Base-by-base conservation (phyloP, 2,329 filamentous ascomycete genomes). In the Ustilaginoidea virens region DNA sequence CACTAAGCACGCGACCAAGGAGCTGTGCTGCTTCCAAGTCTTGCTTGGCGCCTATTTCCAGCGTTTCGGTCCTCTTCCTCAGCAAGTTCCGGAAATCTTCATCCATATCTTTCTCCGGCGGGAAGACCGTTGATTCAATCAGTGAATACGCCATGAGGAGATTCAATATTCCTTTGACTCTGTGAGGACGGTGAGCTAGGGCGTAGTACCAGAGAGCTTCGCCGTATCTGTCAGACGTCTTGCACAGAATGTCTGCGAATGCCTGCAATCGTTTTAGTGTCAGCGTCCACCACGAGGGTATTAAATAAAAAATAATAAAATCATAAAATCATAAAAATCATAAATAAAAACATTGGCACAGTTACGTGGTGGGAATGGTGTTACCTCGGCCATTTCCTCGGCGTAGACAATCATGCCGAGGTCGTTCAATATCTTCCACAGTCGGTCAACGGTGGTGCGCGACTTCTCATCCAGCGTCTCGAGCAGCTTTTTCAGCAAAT, bases 181-280 rank as follows among this genome's bases (percentile, higher is more conserved):
- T 92, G 37, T 68, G 63, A 2, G 72, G 60, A 16, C 76, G 72
- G 45, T 92, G 85, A 3, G 85, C 80, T 9, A 92, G 71, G 15
- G 87, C 80, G 49, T 90, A 96, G 59, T 92, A 94, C 56, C 90
- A 76, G 13, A 96, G 65, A 1, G 83, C 81, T 38, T 87, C 74
- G 30, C 87, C 87, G 41, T 87, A 94, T 31, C 78, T 70, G 42
- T 81, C 71, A 1, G 79, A 78, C 23, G 72, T 69, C 34, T 74
- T 66, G 8, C 75, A 71, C 22, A 93, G 64, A 27, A 75, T 66
- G 39, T 93, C 77, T 33, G 85, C 87, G 47, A 83, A 94, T 39
- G 78, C 74, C 81, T 92, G 43, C 17, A 23, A 7, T 16, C n/a
- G 13, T 7, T 22, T 16, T 13, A 20, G 17, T 23, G 38, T 58